Evolutionary conservation across 768 basidiomycete species (phyloP), one percentile per base, ranked within the genome.

Genomic region (Leccinum rimulosum): DNA sequence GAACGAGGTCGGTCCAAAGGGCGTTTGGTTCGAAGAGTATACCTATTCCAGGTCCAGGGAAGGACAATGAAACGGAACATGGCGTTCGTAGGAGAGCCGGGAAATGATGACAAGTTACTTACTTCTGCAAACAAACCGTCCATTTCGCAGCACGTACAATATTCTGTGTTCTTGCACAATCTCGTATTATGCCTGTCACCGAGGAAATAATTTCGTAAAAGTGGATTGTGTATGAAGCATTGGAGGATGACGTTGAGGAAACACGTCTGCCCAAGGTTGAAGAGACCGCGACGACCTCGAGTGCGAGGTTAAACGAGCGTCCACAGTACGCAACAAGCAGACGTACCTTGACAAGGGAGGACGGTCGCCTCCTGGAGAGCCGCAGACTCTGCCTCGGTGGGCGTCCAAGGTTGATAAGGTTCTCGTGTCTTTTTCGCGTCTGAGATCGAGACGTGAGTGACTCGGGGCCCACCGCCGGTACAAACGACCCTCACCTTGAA

Each of bases 231-330:
- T 8, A 91, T 79, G 66, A 98, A 87, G 12, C 84, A 85, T 72
- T 98, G 96, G 11, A 98, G 80, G 22, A 97, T 86, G 54, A 89
- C 93, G 63, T 93, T 96, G 65, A 98, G 81, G 76, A 94, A 98
- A 69, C 96, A 98, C 0, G 95, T 98, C 71, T 94, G 88, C 2
- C 93, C 93, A 0, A 96, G 83, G 72, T 96, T 95, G 47, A 93
- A 75, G 3, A 96, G 78, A 0, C 94, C 93, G 58, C 91, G 80
- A n/a, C 91, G 85, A 54, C 87, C 92, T 92, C 5, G 45, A 47
- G 54, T 19, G 49, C 35, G 38, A 40, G 43, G 22, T 65, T 27
- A 57, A 38, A 35, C 61, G 22, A 57, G 58, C 35, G 15, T 36
- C 3, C n/a, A 43, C 7, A 10, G 22, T 15, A 5, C 15, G 36